phyloP scores from a whole-genome alignment of 116 monocot species.

The Dioscorea cayenensis region DNA sequence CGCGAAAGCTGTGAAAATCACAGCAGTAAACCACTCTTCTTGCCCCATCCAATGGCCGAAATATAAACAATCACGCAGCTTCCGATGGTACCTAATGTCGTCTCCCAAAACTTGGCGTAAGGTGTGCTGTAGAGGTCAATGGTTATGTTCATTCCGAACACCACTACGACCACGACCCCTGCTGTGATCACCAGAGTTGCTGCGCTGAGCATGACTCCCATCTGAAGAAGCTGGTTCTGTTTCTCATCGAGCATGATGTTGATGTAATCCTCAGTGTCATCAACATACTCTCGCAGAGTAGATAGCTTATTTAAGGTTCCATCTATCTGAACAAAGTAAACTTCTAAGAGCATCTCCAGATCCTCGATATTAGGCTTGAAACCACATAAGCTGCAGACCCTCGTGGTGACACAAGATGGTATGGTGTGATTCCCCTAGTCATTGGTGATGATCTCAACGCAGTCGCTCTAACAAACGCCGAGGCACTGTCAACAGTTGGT shows the following conservation, averaged over 20 bases:
- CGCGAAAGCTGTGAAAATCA: conserved; percentile 4
- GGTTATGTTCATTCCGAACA: conserved; percentile 66
- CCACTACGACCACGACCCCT: conserved; percentile 38
- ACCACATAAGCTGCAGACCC: conserved; percentile 9
- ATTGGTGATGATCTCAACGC: no score
- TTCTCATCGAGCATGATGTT: conserved; percentile 78
- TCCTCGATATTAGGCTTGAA: conserved; percentile 31
- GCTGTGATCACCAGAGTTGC: conserved; percentile 39
- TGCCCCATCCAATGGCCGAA: conserved; percentile 45
- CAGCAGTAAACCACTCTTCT: conserved; percentile 45
- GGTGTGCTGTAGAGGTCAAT: conserved; percentile 33
- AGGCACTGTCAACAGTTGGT: no score
- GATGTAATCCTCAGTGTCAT: conserved; percentile 72
- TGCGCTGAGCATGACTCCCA: conserved; percentile 59
- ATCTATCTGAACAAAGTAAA: conserved; percentile 60
- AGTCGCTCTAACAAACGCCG: no score
- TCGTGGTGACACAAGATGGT: no score
- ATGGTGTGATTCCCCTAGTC: no score
- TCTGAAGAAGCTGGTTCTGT: conserved; percentile 67
- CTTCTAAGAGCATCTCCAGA: conserved; percentile 53
- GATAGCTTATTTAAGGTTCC: conserved; percentile 51
- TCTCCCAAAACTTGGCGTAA: conserved; percentile 38
- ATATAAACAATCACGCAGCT: conserved; percentile 35
- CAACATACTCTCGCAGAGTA: conserved; percentile 59
- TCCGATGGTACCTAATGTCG: conserved; percentile 34